Evolutionary conservation across 2,329 filamentous ascomycete genomes (phyloP).

Genomic region (Sordariomycetes sp.): DNA sequence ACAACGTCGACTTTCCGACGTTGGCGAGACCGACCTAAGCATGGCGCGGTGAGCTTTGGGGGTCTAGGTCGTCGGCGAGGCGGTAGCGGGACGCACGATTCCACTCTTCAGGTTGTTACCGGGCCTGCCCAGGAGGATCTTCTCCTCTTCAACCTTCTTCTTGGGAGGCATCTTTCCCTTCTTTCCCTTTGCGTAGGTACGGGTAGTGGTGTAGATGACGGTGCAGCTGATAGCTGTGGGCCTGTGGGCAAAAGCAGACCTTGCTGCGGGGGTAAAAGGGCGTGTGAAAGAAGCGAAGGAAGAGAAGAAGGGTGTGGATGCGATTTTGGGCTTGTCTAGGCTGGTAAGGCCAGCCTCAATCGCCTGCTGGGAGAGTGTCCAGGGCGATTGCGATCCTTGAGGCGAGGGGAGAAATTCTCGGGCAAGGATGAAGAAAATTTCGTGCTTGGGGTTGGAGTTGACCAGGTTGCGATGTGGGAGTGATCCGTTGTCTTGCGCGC

Average conservation of each 20-base stretch:
- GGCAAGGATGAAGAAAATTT: neutral
- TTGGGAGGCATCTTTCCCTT: constrained; percentile 79
- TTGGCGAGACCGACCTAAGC: constrained; percentile 90
- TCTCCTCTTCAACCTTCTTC: constrained; percentile 84
- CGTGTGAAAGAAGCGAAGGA: constrained; percentile 39
- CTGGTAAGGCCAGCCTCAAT: constrained; percentile 20
- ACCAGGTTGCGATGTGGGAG: neutral
- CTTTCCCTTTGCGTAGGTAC: constrained; percentile 47
- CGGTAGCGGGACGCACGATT: constrained; percentile 54
- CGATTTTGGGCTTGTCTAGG: constrained; percentile 4
- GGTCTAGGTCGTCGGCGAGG: constrained; percentile 1
- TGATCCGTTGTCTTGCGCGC: neutral
- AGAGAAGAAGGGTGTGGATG: constrained; percentile 6
- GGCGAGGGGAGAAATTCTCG: constrained; percentile 12
- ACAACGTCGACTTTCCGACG: constrained; percentile 97
- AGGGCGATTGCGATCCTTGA: constrained; percentile 6
- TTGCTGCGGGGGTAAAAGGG: constrained; percentile 47
- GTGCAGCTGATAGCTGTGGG: constrained; percentile 29
- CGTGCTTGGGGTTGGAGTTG: neutral
- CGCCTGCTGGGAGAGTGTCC: neutral
- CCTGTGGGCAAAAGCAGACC: constrained; percentile 44
- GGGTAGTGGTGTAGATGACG: constrained; percentile 31
- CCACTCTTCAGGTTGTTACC: constrained; percentile 98
- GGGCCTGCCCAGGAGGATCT: constrained; percentile 87
- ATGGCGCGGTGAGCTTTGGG: constrained; percentile 6